These are phyloP conservation scores for Colletotrichum sp. DNA, from an alignment of 2,329 filamentous ascomycete genomes.

Conservation along the genomic window DNA sequence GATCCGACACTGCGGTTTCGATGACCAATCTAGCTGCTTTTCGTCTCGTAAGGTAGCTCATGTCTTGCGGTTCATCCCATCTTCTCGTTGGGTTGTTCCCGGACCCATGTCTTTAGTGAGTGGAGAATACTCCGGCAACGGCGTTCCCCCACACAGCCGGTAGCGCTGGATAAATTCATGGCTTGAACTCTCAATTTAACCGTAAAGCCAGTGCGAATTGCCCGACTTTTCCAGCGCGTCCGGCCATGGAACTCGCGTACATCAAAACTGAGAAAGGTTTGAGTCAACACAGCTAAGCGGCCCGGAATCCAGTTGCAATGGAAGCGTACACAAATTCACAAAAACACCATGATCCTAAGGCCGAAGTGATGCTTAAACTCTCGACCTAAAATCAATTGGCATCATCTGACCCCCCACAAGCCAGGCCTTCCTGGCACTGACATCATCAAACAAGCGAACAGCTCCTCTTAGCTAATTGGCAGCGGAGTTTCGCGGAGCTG, in stretches of 20 bases:
- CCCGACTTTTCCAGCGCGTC: background rate
- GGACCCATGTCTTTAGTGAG: background rate
- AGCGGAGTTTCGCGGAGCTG: background rate
- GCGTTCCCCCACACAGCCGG: background rate
- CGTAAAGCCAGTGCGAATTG: background rate
- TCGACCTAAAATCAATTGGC: background rate
- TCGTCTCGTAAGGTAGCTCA: background rate
- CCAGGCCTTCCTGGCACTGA: background rate
- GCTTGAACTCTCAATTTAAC: background rate
- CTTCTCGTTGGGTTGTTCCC: background rate
- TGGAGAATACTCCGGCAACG: background rate
- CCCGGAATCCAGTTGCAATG: background rate
- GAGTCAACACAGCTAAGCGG: fast-evolving
- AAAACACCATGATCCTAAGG: background rate
- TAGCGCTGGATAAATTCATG: background rate
- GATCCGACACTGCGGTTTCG: background rate
- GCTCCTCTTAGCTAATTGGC: background rate
- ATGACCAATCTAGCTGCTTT: background rate
- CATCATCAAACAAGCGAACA: background rate
- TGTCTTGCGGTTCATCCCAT: background rate
- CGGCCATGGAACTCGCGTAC: background rate
- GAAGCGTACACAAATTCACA: background rate
- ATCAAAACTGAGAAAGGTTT: background rate
- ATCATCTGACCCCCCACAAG: background rate
- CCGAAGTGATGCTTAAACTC: background rate